A percentile compares a stretch with the other conserved stretches of the same genome.
Conservation (phyloP, 2,329 filamentous ascomycete species). For the Beauveria scarabaeidicola region DNA sequence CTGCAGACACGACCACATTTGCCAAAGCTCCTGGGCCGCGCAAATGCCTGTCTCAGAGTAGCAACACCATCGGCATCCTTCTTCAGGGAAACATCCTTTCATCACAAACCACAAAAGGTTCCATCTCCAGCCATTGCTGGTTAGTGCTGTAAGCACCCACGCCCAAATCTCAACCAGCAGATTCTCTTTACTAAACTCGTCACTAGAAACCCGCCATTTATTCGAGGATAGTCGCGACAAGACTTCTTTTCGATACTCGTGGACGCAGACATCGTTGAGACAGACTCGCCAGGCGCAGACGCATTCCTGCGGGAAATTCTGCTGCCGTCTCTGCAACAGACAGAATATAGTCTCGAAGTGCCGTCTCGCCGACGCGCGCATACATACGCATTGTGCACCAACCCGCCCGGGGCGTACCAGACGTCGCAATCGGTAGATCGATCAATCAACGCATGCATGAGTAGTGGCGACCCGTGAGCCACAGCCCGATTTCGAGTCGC, state of each 20-base stretch:
- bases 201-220: neutral
- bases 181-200: neutral
- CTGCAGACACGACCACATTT: too few relatives aligned
- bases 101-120: too few relatives aligned
- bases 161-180: neutral
- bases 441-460: neutral
- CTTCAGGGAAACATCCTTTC: too few relatives aligned
- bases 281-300: neutral
- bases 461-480: neutral
- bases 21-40: too few relatives aligned
- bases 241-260: neutral
- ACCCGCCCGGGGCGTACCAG: neutral
- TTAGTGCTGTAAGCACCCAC: too few relatives aligned
- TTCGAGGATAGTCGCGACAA: neutral
- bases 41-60: too few relatives aligned
- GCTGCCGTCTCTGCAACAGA: neutral
- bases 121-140: too few relatives aligned
- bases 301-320: neutral
- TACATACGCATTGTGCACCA: neutral
- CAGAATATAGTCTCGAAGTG: neutral
- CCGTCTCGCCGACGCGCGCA: neutral
- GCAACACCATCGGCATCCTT: too few relatives aligned
- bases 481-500: neutral
- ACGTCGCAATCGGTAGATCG: neutral
- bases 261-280: neutral